Conservation (phyloP, 805 yeast genomes). For the Kluyveromyces starmeri region DNA sequence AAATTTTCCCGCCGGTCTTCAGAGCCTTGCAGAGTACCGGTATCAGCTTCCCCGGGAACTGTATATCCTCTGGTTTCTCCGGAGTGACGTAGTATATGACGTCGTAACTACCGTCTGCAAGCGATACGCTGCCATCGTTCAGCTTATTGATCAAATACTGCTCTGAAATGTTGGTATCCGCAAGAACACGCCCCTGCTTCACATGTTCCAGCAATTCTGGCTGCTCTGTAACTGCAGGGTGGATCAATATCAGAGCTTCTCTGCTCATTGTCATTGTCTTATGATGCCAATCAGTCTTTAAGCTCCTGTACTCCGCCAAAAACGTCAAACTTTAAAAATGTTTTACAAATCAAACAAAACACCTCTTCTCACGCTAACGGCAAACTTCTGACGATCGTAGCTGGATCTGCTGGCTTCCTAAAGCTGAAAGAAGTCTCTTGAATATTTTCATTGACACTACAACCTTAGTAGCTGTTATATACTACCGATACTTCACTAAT, state of each 20-base stretch:
- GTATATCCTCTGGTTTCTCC: constrained; percentile 33
- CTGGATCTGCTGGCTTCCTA: no score
- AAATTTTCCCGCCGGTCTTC: constrained; percentile 36
- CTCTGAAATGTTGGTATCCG: constrained; percentile 27
- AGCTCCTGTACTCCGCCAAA: no score
- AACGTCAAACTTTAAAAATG: no score
- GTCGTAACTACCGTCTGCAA: constrained; percentile 33
- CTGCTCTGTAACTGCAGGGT: constrained; percentile 58
- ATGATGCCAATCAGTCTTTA: no score
- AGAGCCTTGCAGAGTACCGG: constrained; percentile 34
- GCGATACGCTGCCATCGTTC: constrained; percentile 37
- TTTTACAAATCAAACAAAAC: no score
- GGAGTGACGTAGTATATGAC: constrained; percentile 51
- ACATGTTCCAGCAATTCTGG: constrained; percentile 37
- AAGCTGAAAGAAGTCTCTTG: no score
- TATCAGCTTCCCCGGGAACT: constrained; percentile 40
- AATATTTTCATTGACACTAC: no score
- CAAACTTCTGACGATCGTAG: no score
- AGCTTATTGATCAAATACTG: constrained; percentile 55
- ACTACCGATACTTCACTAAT: no score
- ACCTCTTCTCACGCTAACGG: no score
- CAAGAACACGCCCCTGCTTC: constrained; percentile 27
- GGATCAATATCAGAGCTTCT: constrained; percentile 41
- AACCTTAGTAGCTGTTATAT: no score
- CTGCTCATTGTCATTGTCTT: constrained; percentile 8